These are phyloP conservation scores for Diaporthe helianthi DNA, from an alignment of 2,329 filamentous ascomycete species.

Conservation along the genomic window DNA sequence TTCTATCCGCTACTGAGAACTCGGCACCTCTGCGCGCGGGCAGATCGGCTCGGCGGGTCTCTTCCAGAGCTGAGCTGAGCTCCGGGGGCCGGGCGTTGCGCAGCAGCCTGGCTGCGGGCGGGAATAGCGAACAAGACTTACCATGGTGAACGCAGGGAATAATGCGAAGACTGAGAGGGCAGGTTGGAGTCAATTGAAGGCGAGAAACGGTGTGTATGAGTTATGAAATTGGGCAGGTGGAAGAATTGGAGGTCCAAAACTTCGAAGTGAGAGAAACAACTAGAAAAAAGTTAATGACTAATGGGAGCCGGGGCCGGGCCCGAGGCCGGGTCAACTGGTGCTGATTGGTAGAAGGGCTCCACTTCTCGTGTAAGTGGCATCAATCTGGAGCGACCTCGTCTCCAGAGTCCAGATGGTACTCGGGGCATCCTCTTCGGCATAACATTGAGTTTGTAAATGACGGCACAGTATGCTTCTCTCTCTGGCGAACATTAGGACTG, in stretches of 20 bases:
- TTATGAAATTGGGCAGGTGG: slow-evolving; percentile 3
- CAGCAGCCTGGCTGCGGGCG: not conserved
- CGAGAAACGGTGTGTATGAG: not conserved
- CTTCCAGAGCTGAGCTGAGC: not conserved
- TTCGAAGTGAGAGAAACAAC: slow-evolving; percentile 31
- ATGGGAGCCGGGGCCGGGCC: slow-evolving; percentile 22
- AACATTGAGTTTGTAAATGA: not conserved
- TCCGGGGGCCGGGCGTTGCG: not conserved
- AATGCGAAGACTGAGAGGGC: not conserved
- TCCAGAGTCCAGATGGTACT: not conserved
- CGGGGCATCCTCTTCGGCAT: not conserved
- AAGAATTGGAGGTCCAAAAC: not conserved
- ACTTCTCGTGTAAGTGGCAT: slow-evolving; percentile 27
- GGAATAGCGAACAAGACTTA: not conserved
- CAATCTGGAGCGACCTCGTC: slow-evolving; percentile 4
- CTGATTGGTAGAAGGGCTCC: slow-evolving; percentile 11
- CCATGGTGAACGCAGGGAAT: slow-evolving; percentile 5
- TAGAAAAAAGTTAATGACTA: slow-evolving; percentile 36
- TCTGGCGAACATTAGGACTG: not conserved
- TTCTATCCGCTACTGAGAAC: not conserved
- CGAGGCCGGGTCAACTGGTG: not conserved
- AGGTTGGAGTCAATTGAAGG: not conserved
- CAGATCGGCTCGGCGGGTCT: not conserved
- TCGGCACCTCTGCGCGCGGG: not conserved
- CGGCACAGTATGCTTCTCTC: too few relatives aligned